Conservation (phyloP, 257 asterid genomes). For the Schizonepeta tenuifolia region DNA sequence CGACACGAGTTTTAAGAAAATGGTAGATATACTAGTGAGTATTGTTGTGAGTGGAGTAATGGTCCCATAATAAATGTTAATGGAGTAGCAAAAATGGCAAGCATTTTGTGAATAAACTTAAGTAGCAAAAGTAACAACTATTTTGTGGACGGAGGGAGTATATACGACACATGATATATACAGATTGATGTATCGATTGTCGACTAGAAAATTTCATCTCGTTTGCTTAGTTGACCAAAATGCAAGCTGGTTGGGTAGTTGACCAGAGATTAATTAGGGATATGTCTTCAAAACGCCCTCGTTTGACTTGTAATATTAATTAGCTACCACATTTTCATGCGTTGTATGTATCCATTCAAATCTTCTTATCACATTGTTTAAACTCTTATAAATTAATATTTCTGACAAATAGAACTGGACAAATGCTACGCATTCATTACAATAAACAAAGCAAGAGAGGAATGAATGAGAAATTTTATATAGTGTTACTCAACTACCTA, state of each 20-base stretch:
- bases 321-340: background rate
- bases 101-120: too few relatives aligned
- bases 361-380: background rate
- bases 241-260: constrained; percentile 14
- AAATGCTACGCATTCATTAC: background rate
- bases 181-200: too few relatives aligned
- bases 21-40: too few relatives aligned
- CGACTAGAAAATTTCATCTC: too few relatives aligned
- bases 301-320: constrained; percentile 22
- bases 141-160: too few relatives aligned
- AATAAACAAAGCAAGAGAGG: background rate
- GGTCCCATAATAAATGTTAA: too few relatives aligned
- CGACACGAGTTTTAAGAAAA: too few relatives aligned
- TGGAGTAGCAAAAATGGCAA: too few relatives aligned
- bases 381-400: background rate
- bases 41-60: too few relatives aligned
- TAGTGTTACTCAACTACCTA: background rate
- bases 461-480: background rate
- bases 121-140: too few relatives aligned
- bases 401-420: constrained; percentile 15
- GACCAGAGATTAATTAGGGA: background rate
- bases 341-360: constrained; percentile 14
- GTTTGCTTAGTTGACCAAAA: background rate
- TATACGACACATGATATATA: too few relatives aligned
- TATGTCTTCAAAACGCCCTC: constrained; percentile 11